A percentile compares a stretch with the other conserved stretches of the same genome.
Evolutionary conservation across 441 rosid genomes (phyloP).

Genomic region (Populus hybrid): DNA sequence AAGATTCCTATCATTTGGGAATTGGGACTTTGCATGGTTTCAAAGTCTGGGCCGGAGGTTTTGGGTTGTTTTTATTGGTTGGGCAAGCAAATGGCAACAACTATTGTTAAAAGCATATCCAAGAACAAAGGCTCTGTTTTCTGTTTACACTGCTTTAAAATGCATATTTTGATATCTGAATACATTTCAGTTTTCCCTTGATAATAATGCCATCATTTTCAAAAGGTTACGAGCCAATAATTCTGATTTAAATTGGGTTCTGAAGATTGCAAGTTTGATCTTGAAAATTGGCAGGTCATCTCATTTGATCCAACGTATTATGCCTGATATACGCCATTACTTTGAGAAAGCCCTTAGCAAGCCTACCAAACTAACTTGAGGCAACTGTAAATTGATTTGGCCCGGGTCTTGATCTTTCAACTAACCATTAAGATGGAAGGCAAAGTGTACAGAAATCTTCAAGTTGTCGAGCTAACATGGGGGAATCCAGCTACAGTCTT

Average conservation of each 20-base stretch:
- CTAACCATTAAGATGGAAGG: conserved; percentile 12
- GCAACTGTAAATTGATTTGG: conserved; percentile 22
- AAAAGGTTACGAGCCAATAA: background rate
- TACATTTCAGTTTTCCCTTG: too few relatives aligned
- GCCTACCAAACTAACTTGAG: conserved; percentile 42
- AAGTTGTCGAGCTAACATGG: conserved; percentile 9
- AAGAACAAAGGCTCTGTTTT: background rate
- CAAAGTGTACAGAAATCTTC: conserved; percentile 13
- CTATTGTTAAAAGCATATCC: background rate
- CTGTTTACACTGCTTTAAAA: background rate
- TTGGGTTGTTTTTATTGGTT: background rate
- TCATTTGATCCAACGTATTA: conserved; percentile 58
- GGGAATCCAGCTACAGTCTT: conserved; percentile 8
- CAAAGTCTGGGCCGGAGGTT: background rate
- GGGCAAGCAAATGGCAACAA: background rate
- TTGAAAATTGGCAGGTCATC: conserved; percentile 56
- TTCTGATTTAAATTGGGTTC: too few relatives aligned
- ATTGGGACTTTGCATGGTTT: background rate
- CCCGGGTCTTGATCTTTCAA: background rate
- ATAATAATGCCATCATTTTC: background rate
- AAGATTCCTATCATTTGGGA: background rate
- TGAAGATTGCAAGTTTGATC: background rate
- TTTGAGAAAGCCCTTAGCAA: conserved; percentile 60
- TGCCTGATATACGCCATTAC: conserved; percentile 72
- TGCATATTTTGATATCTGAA: background rate